phyloP scores from a whole-genome alignment of 129 eudicot species.

The Tagetes erecta region DNA sequence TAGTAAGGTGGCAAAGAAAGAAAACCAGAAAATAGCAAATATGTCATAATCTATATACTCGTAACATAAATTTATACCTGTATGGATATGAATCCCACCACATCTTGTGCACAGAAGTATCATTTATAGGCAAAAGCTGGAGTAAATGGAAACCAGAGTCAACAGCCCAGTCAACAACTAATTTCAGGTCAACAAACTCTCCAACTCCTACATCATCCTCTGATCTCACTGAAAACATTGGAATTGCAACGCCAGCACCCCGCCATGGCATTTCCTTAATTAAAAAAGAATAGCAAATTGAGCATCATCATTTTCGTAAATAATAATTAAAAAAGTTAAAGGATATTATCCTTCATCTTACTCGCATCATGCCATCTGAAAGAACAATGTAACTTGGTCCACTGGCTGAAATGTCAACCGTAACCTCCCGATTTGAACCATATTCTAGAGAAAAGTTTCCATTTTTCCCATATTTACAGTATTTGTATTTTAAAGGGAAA shows the following conservation, averaged over 20 bases:
- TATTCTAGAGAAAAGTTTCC: conserved; percentile 59
- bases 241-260: conserved; percentile 96
- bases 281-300: neutral
- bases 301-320: conserved; percentile 3
- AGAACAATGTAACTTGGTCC: conserved; percentile 72
- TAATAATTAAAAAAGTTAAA: neutral
- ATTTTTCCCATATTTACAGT: conserved; percentile 60
- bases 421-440: conserved; percentile 76
- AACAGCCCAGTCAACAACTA: conserved; percentile 95
- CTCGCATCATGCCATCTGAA: conserved; percentile 95
- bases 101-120: conserved; percentile 92
- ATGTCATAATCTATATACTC: neutral
- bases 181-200: conserved; percentile 95
- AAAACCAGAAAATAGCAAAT: neutral
- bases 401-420: conserved; percentile 51
- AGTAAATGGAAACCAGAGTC: conserved; percentile 91
- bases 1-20: neutral
- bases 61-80: conserved; percentile 45
- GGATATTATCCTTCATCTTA: conserved; percentile 37
- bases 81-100: conserved; percentile 99
- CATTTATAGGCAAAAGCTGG: conserved; percentile 94
- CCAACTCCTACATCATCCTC: conserved; percentile 94
- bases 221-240: conserved; percentile 94
- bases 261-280: conserved; percentile 96
- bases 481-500: conserved; percentile 89